Evolutionary conservation across 163 green algal species (phyloP).

Genomic region (Trebouxiophyceae sp.): DNA sequence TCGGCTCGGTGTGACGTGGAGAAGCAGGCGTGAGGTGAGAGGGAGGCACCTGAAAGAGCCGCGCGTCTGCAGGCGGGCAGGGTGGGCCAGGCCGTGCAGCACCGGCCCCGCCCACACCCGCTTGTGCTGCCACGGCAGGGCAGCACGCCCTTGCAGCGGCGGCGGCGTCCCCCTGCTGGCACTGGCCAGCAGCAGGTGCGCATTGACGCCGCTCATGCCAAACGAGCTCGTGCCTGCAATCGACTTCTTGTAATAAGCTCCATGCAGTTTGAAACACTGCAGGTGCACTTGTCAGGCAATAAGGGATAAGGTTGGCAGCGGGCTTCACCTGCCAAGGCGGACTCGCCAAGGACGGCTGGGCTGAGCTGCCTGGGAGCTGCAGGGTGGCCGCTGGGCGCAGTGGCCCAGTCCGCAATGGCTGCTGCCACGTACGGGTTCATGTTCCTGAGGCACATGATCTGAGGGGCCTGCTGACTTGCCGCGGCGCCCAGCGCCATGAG

Average conservation of each 20-base stretch:
- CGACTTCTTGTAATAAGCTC: background rate
- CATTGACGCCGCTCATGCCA: constrained; percentile 81
- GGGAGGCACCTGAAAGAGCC: background rate
- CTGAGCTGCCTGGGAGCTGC: background rate
- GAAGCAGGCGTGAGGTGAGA: background rate
- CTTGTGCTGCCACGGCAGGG: background rate
- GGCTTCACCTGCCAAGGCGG: no score
- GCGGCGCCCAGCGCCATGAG: constrained; percentile 18
- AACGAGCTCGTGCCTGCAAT: constrained; percentile 66
- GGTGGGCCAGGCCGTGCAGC: constrained; percentile 10
- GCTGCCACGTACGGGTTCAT: constrained; percentile 60
- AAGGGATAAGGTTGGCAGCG: no score
- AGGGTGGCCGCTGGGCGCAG: no score
- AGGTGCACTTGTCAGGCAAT: no score
- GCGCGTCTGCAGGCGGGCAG: background rate
- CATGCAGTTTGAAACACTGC: no score
- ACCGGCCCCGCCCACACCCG: constrained; percentile 9
- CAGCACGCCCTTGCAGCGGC: no score
- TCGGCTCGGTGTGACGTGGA: no score
- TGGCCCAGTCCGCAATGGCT: constrained; percentile 23
- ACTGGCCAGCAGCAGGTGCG: constrained; percentile 33
- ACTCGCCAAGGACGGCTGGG: no score
- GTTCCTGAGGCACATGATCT: constrained; percentile 33
- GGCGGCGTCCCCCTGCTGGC: no score
- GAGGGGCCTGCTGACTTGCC: background rate